A percentile compares a stretch with the other conserved stretches of the same genome.
phyloP scores from a whole-genome alignment of 768 basidiomycete genomes.

The Suillus plorans region DNA sequence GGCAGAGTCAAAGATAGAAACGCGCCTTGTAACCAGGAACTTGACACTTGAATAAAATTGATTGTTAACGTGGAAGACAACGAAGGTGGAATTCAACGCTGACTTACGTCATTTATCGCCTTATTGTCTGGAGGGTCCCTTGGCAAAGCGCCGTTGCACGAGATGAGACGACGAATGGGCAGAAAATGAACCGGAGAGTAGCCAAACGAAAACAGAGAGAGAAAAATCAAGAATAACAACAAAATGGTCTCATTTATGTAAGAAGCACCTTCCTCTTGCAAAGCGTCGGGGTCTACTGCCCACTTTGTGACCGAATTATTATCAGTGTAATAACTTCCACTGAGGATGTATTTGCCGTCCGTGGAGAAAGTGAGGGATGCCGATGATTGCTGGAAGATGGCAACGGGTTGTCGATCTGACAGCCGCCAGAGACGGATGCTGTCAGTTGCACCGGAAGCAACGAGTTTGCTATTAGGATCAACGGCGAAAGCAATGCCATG shows the following conservation, averaged over 20 bases:
- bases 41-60: not conserved
- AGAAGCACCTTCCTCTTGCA: not conserved
- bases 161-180: not conserved
- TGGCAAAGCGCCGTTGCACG: not conserved
- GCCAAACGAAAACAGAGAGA: not conserved
- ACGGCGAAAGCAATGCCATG: rapidly evolving
- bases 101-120: not conserved
- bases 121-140: not conserved
- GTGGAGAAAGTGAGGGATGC: not conserved
- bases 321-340: not conserved
- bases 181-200: not conserved
- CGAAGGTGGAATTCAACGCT: not conserved
- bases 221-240: not conserved
- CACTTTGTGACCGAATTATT: not conserved
- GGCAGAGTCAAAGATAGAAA: not conserved
- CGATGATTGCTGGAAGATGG: not conserved
- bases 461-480: not conserved
- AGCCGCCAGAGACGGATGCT: not conserved
- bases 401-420: not conserved
- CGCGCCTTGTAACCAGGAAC: not conserved
- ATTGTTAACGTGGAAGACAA: not conserved
- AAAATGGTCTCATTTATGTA: not conserved
- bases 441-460: not conserved
- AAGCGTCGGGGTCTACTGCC: not conserved
- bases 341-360: not conserved